Conservation (phyloP, 140 eudicot genomes). For the Stevia rebaudiana region DNA sequence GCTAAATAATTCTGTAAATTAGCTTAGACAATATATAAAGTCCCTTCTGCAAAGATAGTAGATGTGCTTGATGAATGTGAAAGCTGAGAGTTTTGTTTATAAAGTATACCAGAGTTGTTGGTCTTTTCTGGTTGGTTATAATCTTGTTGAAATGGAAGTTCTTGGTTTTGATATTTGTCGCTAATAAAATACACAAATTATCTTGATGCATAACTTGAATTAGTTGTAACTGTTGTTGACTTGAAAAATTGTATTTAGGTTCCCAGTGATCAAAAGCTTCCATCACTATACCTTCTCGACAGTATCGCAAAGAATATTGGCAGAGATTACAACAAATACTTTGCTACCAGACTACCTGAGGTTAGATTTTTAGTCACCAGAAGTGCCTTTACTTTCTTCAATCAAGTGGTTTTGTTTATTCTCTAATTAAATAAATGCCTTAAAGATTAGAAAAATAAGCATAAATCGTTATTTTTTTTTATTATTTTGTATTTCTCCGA, state of each 20-base stretch:
- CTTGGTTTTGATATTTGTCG: not conserved
- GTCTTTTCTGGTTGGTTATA: constrained; percentile 6
- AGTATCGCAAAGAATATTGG: constrained; percentile 99
- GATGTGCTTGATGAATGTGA: constrained; percentile 11
- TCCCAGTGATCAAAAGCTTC: constrained; percentile 91
- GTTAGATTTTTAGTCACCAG: constrained; percentile 50
- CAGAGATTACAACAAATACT: constrained; percentile 75
- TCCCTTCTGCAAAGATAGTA: not conserved
- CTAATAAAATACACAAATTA: not conserved
- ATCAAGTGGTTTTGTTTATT: constrained; percentile 6
- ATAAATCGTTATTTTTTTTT: not conserved
- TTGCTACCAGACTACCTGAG: constrained; percentile 87
- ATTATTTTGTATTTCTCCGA: constrained; percentile 11
- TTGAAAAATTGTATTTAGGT: constrained; percentile 35
- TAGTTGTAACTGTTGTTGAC: no score
- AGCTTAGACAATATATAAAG: constrained; percentile 12
- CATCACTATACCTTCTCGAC: constrained; percentile 85
- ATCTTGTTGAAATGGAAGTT: constrained; percentile 14
- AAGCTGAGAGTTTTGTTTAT: constrained; percentile 8
- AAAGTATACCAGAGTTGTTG: not conserved
- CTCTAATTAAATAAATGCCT: constrained; percentile 4
- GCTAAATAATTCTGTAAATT: not conserved
- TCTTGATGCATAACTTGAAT: no score
- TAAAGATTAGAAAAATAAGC: constrained; percentile 13
- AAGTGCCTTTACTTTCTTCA: constrained; percentile 16